Conservation (phyloP, 495 filamentous ascomycete genomes). For the Hypoxylon trugodes region DNA sequence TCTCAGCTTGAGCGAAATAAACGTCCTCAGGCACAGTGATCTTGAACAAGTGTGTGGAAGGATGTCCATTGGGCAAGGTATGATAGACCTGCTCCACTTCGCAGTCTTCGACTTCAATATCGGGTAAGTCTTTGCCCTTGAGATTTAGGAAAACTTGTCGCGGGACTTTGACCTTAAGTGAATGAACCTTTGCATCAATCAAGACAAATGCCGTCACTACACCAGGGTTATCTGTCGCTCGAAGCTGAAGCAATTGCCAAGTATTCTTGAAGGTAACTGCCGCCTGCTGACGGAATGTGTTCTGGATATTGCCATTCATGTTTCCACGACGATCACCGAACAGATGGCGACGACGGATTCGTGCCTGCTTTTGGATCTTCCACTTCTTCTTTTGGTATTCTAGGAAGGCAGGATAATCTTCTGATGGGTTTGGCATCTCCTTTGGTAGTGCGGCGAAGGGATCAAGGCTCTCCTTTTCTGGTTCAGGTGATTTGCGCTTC, state of each 20-base stretch:
- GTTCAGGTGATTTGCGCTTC: conserved; percentile 83
- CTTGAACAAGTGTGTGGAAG: conserved; percentile 92
- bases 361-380: conserved; percentile 96
- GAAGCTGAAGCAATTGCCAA: conserved; percentile 93
- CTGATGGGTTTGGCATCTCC: conserved; percentile 83
- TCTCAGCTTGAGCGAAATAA: conserved; percentile 82
- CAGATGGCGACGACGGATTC: conserved; percentile 84
- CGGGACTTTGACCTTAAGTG: conserved; percentile 86
- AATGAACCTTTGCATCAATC: conserved; percentile 90
- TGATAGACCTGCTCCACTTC: conserved; percentile 90
- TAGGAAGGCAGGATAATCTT: conserved; percentile 90
- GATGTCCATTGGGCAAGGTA: conserved; percentile 93
- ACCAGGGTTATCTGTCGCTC: conserved; percentile 79
- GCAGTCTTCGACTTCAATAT: conserved; percentile 87
- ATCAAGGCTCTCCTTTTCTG: conserved; percentile 68
- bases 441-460: conserved; percentile 86
- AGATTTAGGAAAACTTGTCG: conserved; percentile 91
- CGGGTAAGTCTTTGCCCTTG: conserved; percentile 83
- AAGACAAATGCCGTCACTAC: conserved; percentile 89
- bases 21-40: conserved; percentile 87
- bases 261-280: conserved; percentile 87
- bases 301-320: conserved; percentile 78
- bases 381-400: conserved; percentile 98
- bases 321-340: conserved; percentile 84
- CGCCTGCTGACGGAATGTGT: conserved; percentile 89